Evolutionary conservation across 805 yeast species (phyloP).

Genomic region (Isabelozyma rhagii): DNA sequence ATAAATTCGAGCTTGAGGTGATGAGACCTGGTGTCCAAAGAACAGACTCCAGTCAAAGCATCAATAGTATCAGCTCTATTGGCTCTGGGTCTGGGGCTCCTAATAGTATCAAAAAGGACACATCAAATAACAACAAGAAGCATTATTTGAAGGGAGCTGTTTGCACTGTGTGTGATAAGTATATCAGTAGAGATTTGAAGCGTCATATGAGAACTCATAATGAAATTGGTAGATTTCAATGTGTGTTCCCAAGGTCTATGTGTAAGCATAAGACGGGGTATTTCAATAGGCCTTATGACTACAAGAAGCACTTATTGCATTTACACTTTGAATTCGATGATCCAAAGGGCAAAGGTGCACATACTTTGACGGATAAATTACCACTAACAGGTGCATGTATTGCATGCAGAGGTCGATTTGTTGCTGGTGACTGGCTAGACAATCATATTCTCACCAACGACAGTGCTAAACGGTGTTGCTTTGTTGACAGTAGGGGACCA

Average conservation of each 20-base stretch:
- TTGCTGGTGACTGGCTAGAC: conserved; percentile 56
- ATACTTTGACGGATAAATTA: conserved; percentile 39
- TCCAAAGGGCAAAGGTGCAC: conserved; percentile 36
- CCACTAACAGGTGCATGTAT: conserved; percentile 35
- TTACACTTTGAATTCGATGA: conserved; percentile 42
- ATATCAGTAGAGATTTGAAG: conserved; percentile 38
- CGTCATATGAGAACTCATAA: conserved; percentile 44
- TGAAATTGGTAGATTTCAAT: conserved; percentile 40
- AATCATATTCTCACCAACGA: conserved; percentile 45
- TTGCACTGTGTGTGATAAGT: conserved; percentile 39
- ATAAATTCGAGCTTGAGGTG: conserved; percentile 2
- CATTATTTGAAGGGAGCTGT: conserved; percentile 32
- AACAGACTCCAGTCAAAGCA: conserved; percentile 11
- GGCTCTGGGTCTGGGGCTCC: conserved; percentile 5
- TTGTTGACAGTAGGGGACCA: conserved; percentile 7
- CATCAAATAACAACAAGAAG: conserved; percentile 16
- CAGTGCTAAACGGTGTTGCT: conserved; percentile 16
- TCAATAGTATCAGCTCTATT: conserved; percentile 10
- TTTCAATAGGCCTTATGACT: conserved; percentile 45
- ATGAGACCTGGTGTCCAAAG: conserved; percentile 11
- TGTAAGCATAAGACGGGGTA: conserved; percentile 42
- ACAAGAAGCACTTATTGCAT: conserved; percentile 42
- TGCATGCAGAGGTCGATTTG: conserved; percentile 47
- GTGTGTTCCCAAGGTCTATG: conserved; percentile 36
- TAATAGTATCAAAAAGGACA: background rate